These are phyloP conservation scores for Rutstroemia sp. DNA, from an alignment of 2,329 filamentous ascomycete genomes.

Conservation along the genomic window DNA sequence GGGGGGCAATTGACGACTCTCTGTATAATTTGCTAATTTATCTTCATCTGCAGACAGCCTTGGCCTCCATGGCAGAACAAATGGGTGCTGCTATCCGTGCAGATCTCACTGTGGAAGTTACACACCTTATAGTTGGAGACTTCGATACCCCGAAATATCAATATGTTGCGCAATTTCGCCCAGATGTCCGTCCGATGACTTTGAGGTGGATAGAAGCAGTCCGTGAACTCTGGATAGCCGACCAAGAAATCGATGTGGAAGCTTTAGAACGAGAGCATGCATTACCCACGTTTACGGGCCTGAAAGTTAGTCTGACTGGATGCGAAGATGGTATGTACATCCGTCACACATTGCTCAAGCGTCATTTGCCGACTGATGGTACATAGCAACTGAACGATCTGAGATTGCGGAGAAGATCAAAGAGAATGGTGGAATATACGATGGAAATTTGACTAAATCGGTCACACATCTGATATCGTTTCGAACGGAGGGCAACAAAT, in stretches of 20 bases:
- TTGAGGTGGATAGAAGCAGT: constrained; percentile 81
- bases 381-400: constrained; percentile 55
- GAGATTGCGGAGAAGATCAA: constrained; percentile 54
- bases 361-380: constrained; percentile 17
- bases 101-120: constrained; percentile 92
- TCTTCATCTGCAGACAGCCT: constrained; percentile 35
- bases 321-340: constrained; percentile 55
- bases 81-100: constrained; percentile 85
- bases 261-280: constrained; percentile 60
- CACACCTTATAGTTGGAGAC: constrained; percentile 85
- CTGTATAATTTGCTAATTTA: background rate
- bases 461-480: constrained; percentile 85
- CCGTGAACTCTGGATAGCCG: constrained; percentile 70
- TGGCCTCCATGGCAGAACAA: constrained; percentile 59
- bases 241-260: constrained; percentile 65
- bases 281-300: constrained; percentile 54
- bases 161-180: constrained; percentile 84
- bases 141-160: constrained; percentile 89
- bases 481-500: constrained; percentile 79
- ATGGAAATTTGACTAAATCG: constrained; percentile 75
- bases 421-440: constrained; percentile 77
- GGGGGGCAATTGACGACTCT: background rate
- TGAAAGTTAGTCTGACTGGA: constrained; percentile 62
- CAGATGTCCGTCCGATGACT: constrained; percentile 76
- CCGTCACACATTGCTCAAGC: background rate